Evolutionary conservation across 805 yeast genomes (phyloP).

Genomic region (Saccharomyces kudriavzevii): DNA sequence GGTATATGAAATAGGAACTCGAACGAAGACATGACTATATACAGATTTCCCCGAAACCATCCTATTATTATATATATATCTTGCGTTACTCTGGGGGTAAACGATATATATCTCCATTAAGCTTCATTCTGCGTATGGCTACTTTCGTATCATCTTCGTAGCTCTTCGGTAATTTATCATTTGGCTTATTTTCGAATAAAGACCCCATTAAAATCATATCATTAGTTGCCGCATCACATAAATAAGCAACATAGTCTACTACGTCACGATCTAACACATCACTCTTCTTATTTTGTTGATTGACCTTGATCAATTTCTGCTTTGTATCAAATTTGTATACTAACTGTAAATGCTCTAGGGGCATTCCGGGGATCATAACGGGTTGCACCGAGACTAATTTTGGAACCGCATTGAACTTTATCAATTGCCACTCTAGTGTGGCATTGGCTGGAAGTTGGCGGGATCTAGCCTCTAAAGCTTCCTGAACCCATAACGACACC

Average conservation of each 20-base stretch:
- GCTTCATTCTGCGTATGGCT: slow-evolving; percentile 26
- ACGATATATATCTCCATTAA: slow-evolving; percentile 28
- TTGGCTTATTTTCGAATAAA: slow-evolving; percentile 50
- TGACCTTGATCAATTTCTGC: slow-evolving; percentile 48
- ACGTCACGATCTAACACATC: slow-evolving; percentile 46
- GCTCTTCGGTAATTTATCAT: slow-evolving; percentile 31
- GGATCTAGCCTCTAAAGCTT: slow-evolving; percentile 46
- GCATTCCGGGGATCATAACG: slow-evolving; percentile 49
- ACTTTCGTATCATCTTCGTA: slow-evolving; percentile 20
- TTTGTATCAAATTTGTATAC: slow-evolving; percentile 55
- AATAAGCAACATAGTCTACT: slow-evolving; percentile 52
- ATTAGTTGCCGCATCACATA: slow-evolving; percentile 53
- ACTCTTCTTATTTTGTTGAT: slow-evolving; percentile 37
- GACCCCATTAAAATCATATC: slow-evolving; percentile 56
- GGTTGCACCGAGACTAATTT: slow-evolving; percentile 64
- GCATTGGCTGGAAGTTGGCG: slow-evolving; percentile 48
- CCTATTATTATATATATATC: neutral
- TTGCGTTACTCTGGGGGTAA: slow-evolving; percentile 7
- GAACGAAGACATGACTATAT: neutral
- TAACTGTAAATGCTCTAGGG: slow-evolving; percentile 49
- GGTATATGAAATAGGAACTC: neutral
- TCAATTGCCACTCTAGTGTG: slow-evolving; percentile 67
- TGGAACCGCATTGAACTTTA: slow-evolving; percentile 63
- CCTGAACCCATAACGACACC: slow-evolving; percentile 56
- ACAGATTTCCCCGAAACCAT: neutral